Evolutionary conservation across 2,329 filamentous ascomycete genomes (phyloP).

Genomic region (Fusarium avenaceum): DNA sequence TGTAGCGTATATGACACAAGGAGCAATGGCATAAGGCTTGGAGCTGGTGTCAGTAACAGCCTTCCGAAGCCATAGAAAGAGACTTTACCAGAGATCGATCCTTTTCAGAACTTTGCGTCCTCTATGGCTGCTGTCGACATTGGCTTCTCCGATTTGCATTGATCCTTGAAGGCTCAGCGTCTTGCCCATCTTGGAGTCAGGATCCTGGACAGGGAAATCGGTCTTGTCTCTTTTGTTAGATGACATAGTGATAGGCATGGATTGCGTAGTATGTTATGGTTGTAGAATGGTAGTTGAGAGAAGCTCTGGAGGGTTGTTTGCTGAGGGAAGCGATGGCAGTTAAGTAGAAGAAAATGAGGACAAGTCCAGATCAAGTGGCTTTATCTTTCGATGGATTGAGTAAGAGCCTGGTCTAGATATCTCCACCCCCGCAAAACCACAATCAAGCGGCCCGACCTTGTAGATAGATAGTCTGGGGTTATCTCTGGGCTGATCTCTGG

Average conservation of each 20-base stretch:
- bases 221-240: constrained; percentile 26
- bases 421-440: constrained; percentile 31
- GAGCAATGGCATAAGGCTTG: constrained; percentile 37
- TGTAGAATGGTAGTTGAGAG: background rate
- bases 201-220: constrained; percentile 1
- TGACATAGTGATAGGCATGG: constrained; percentile 9
- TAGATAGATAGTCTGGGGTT: constrained; percentile 17
- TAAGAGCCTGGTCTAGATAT: background rate
- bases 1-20: constrained; percentile 45
- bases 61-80: rapidly evolving
- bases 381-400: background rate
- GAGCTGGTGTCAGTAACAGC: background rate
- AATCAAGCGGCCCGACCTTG: background rate
- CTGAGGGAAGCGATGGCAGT: background rate
- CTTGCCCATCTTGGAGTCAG: constrained; percentile 28
- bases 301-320: background rate
- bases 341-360: constrained; percentile 13
- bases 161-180: constrained; percentile 35
- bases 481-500: constrained; percentile 1
- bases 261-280: background rate
- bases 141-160: constrained; percentile 24
- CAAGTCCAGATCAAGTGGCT: background rate
- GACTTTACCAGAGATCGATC: constrained; percentile 38
- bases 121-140: background rate
- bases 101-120: constrained; percentile 16